Evolutionary conservation across 345 rosid species (phyloP), one percentile per base, ranked within the genome.

Genomic region (Iberis pinnata): DNA sequence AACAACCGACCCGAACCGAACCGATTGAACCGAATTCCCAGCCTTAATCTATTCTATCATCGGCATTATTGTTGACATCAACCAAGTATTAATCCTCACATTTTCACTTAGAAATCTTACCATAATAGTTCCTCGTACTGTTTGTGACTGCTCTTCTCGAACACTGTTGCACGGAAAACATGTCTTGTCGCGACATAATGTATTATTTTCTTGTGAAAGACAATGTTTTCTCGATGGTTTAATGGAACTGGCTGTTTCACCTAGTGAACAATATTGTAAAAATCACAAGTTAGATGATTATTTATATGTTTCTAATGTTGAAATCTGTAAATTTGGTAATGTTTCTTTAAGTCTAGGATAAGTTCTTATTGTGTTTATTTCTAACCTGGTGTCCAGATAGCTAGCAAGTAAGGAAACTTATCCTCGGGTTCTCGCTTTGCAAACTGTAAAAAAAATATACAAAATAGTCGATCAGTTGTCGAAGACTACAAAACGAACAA

Each of bases 321-420:
- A 26, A 35, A 45, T n/a, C 17, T 6, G 43, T 25, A 35, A n/a
- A n/a, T n/a, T n/a, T n/a, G n/a, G 35, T 31, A 31, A 31, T 4
- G 9, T 7, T 18, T n/a, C 17, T 4, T 9, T 29, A 29, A 29
- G n/a, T n/a, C 33, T 29, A 29, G 2, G 33, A 9, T 29, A 12
- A 41, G 35, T 17, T 46, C 17, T 18, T 26, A 9, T 54, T 24
- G 49, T 39, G 29, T 44, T 56, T 36, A 22, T 45, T 44, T 43
- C 68, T 50, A 49, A 84, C 97, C 97, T 72, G 97, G 95, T 29
- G 85, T 79, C 96, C 97, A 89, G 64, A 86, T 80, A 43, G 97
- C 96, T 42, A 89, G 80, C 53, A 86, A 77, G 67, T 86, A 89
- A 29, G 75, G 76, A 65, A 78, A 52, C 14, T 71, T 81, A 60